Evolutionary conservation across 2,329 filamentous ascomycete genomes (phyloP).

Genomic region (Fusarium marasasianum): DNA sequence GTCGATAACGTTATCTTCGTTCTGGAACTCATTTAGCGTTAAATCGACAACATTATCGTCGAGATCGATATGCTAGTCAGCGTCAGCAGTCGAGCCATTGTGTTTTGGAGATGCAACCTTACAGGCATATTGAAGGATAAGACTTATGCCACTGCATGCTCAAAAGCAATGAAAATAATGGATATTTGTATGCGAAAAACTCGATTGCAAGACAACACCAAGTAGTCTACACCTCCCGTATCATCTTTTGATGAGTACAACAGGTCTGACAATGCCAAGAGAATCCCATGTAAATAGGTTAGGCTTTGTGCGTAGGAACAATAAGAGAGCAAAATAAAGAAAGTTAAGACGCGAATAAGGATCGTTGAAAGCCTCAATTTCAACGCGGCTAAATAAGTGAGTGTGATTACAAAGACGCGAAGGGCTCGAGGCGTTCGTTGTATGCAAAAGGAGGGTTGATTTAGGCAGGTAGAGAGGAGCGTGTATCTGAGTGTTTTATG

Average conservation of each 20-base stretch:
- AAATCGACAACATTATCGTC: conserved; percentile 11
- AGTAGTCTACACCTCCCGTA: not conserved
- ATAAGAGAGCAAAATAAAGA: not conserved
- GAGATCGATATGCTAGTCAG: conserved; percentile 5
- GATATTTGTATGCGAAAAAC: not conserved
- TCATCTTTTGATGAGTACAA: not conserved
- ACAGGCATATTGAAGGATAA: conserved; percentile 22
- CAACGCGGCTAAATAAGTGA: not conserved
- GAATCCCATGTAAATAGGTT: not conserved
- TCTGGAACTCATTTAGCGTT: not conserved
- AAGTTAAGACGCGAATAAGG: not conserved
- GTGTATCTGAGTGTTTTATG: not conserved
- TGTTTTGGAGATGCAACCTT: not conserved
- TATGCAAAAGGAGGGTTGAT: not conserved
- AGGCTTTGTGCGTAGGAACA: not conserved
- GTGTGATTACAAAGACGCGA: not conserved
- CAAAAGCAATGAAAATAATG: not conserved
- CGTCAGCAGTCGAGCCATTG: not conserved
- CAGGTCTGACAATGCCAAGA: not conserved
- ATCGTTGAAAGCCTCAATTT: not conserved
- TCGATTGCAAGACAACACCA: not conserved
- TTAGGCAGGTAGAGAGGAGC: not conserved
- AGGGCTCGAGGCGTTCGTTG: not conserved
- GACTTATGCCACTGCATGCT: conserved; percentile 5
- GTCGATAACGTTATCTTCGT: conserved; percentile 3